These are phyloP conservation scores for Eutypella sp. DNA, from an alignment of 2,329 filamentous ascomycete species.

Conservation along the genomic window DNA sequence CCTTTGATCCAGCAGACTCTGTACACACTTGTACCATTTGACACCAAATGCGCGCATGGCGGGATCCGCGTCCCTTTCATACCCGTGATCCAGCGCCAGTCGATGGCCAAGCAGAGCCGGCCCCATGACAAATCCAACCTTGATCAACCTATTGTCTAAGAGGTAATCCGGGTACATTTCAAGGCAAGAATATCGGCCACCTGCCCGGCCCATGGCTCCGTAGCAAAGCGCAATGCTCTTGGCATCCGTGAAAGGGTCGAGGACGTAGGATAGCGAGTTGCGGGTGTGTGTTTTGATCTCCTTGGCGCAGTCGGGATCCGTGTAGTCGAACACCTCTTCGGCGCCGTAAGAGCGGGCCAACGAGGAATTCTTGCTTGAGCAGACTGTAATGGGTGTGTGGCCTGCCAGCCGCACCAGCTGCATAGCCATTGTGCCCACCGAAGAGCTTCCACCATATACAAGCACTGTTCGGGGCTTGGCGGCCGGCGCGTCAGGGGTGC, in stretches of 20 bases:
- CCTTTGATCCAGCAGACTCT: background rate
- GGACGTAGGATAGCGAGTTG: background rate
- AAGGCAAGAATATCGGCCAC: background rate
- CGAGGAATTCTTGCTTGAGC: background rate
- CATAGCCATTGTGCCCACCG: constrained; percentile 6
- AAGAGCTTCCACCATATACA: constrained; percentile 8
- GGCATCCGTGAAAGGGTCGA: background rate
- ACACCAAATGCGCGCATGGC: background rate
- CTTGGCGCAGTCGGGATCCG: background rate
- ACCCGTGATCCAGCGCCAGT: background rate
- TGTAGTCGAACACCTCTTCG: background rate
- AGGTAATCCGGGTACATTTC: background rate
- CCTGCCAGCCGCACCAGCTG: constrained; percentile 4
- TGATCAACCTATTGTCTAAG: background rate
- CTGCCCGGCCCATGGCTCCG: background rate
- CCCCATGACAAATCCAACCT: background rate
- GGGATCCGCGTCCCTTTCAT: background rate
- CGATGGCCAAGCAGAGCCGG: background rate
- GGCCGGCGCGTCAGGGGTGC: background rate
- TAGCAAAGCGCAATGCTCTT: background rate
- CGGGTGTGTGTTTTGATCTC: background rate
- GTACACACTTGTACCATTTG: background rate
- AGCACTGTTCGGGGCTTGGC: constrained; percentile 3
- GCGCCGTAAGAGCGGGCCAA: background rate
- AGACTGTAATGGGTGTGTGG: background rate